A percentile compares a stretch with the other conserved stretches of the same genome.
Evolutionary conservation across 176 grass and related monocot genomes (phyloP).

Genomic region (Elymus sibiricus): DNA sequence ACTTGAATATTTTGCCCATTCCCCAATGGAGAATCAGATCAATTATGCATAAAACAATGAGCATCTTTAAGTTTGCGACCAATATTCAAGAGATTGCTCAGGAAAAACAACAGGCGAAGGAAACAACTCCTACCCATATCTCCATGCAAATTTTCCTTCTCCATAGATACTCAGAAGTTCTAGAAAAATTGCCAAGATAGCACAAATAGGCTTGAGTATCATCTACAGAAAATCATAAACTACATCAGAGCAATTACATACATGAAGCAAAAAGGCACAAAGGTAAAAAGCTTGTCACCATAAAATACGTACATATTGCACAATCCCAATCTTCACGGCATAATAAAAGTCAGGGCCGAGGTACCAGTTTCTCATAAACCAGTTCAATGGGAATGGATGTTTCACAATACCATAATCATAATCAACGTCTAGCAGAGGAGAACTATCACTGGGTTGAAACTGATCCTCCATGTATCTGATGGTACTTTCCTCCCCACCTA

Average conservation of each 20-base stretch:
- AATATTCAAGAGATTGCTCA: neutral
- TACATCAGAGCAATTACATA: slow-evolving; percentile 19
- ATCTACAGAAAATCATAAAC: slow-evolving; percentile 53
- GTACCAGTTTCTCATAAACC: slow-evolving; percentile 93
- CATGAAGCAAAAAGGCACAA: slow-evolving; percentile 2
- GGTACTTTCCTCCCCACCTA: slow-evolving; percentile 94
- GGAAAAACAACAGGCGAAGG: neutral
- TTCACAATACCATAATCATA: slow-evolving; percentile 89
- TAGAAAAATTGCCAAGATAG: slow-evolving; percentile 78
- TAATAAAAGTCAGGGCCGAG: slow-evolving; percentile 93
- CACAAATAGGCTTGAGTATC: slow-evolving; percentile 98
- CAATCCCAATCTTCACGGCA: slow-evolving; percentile 95
- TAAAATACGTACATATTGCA: slow-evolving; percentile 87
- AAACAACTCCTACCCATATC: slow-evolving; percentile 70
- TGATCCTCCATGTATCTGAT: slow-evolving; percentile 89
- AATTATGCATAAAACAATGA: slow-evolving; percentile 7
- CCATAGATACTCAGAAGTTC: slow-evolving; percentile 89
- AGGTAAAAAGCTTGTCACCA: neutral
- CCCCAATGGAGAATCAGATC: neutral
- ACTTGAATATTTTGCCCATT: neutral
- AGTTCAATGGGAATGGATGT: slow-evolving; percentile 95
- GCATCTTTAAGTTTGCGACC: neutral
- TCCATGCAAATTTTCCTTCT: slow-evolving; percentile 96
- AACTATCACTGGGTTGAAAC: slow-evolving; percentile 55
- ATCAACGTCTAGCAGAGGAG: slow-evolving; percentile 76